Evolutionary conservation across 345 rosid genomes (phyloP).

Genomic region (Salix viminalis): DNA sequence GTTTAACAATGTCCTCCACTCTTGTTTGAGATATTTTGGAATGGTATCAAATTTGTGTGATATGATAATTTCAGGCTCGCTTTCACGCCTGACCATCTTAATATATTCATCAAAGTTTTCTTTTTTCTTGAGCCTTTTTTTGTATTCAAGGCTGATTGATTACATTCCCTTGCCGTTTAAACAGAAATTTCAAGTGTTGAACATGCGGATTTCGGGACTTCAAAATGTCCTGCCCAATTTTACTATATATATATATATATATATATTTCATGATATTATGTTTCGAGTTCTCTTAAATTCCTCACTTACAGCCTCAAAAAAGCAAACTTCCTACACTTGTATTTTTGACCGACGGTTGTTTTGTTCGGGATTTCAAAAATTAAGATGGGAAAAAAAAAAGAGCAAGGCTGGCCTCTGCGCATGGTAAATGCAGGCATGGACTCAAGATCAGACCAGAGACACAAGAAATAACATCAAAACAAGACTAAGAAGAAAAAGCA

Average conservation of each 20-base stretch:
- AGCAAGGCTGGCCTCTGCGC: too few species aligned
- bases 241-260: not conserved
- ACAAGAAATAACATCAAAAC: not conserved
- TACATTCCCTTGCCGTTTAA: not conserved
- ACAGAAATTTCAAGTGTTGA: not conserved
- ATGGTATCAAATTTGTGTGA: too few species aligned
- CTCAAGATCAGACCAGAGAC: not conserved
- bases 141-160: not conserved
- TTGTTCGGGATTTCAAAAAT: too few species aligned
- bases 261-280: not conserved
- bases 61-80: too few species aligned
- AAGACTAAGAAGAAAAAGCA: not conserved
- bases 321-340: not conserved
- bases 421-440: not conserved
- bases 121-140: not conserved
- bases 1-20: constrained; percentile 19
- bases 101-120: not conserved
- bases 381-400: too few species aligned
- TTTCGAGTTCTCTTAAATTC: not conserved
- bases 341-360: not conserved
- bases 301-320: not conserved
- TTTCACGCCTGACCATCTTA: too few species aligned
- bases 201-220: not conserved
- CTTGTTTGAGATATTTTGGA: not conserved
- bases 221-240: not conserved